phyloP scores from a whole-genome alignment of 441 rosid species.

The Pelargonium australe region DNA sequence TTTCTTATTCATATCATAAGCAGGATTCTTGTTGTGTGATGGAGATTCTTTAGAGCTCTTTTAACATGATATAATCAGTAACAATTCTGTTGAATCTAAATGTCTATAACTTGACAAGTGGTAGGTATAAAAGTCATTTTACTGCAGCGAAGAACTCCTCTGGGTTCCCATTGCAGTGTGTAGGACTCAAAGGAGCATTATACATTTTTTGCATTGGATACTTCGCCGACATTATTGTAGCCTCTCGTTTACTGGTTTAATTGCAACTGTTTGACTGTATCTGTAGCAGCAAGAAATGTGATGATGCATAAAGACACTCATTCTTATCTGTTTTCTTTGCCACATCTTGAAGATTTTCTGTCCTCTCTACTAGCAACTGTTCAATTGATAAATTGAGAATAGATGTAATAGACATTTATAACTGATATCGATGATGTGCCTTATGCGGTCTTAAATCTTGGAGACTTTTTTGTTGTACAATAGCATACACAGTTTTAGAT shows the following conservation, averaged over 20 bases:
- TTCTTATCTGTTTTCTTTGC: not conserved
- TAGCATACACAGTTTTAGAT: too few species aligned
- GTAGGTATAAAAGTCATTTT: slow-evolving; percentile 21
- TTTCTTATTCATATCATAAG: slow-evolving; percentile 1
- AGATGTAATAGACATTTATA: too few species aligned
- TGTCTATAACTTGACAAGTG: slow-evolving; percentile 19
- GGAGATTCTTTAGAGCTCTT: slow-evolving; percentile 18
- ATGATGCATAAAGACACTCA: not conserved
- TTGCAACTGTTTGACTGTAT: slow-evolving; percentile 12
- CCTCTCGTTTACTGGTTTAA: slow-evolving; percentile 7
- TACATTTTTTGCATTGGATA: not conserved
- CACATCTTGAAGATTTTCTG: not conserved
- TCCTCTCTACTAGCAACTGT: too few species aligned
- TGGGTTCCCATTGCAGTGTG: not conserved
- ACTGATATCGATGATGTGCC: too few species aligned
- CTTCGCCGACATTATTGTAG: slow-evolving; percentile 4
- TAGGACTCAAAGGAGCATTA: not conserved
- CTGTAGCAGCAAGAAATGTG: not conserved
- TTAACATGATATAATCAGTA: slow-evolving; percentile 26
- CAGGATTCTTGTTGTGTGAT: slow-evolving; percentile 5
- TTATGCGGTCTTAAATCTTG: too few species aligned
- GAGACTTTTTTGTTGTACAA: too few species aligned
- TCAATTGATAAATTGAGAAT: too few species aligned
- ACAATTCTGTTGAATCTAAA: slow-evolving; percentile 22
- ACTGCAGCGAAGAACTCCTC: slow-evolving; percentile 13